A percentile compares a stretch with the other conserved stretches of the same genome.
phyloP scores from a whole-genome alignment of 1,284 basidiomycete species.

The Pseudozyma pruni region DNA sequence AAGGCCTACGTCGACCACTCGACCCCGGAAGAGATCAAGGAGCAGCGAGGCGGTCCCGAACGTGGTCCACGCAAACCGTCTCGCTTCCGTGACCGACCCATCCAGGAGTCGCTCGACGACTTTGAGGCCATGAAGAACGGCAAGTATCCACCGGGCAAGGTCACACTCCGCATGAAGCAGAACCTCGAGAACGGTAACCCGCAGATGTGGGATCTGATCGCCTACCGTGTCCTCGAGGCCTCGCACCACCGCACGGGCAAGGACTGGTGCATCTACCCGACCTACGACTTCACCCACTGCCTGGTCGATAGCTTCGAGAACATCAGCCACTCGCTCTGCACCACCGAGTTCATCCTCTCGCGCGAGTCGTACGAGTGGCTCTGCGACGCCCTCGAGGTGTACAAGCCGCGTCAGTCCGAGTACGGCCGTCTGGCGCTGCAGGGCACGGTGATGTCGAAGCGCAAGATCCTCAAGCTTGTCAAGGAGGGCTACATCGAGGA shows the following conservation, averaged over 20 bases:
- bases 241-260: constrained; percentile 92
- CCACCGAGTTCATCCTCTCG: constrained; percentile 94
- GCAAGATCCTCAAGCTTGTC: constrained; percentile 91
- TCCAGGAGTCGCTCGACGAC: constrained; percentile 84
- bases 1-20: constrained; percentile 97
- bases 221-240: constrained; percentile 90
- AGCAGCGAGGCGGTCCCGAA: constrained; percentile 83
- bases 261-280: constrained; percentile 88
- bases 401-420: constrained; percentile 98
- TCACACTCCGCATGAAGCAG: constrained; percentile 96
- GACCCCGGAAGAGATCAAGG: constrained; percentile 91
- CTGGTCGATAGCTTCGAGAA: constrained; percentile 98
- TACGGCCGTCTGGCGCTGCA: constrained; percentile 93
- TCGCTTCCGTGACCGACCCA: constrained; percentile 82
- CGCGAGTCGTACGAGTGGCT: constrained; percentile 99
- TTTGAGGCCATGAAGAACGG: constrained; percentile 95
- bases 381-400: constrained; percentile 93
- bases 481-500: constrained; percentile 84
- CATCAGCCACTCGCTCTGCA: constrained; percentile 98
- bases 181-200: constrained; percentile 88
- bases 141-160: constrained; percentile 87
- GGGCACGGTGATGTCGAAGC: constrained; percentile 96
- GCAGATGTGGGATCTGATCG: constrained; percentile 99
- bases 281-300: constrained; percentile 99
- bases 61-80: constrained; percentile 87